Base-by-base conservation (phyloP, 495 filamentous ascomycete genomes). In the Xylaria grammica region DNA sequence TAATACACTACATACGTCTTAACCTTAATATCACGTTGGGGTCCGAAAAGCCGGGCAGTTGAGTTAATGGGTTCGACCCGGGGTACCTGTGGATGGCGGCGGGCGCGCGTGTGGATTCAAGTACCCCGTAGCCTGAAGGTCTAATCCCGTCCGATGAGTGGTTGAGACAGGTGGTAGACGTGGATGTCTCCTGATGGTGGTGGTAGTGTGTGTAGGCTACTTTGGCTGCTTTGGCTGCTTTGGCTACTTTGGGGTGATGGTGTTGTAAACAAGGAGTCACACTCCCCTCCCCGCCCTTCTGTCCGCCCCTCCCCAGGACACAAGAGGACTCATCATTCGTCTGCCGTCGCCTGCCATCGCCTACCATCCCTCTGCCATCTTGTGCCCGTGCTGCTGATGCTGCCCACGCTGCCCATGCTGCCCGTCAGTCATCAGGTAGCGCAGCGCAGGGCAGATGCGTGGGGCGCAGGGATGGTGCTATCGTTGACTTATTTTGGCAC, bases 141-240 rank as follows among this genome's bases (percentile, higher is more conserved):
- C 7, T 45, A 45, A 3, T 45, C 3, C 17, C 40, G 27, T 34
- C 4, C 5, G 4, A 36, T 42, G 13, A 49, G 51, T 48, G 61
- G 40, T 38, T 40, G 51, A 49, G 40, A 63, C 61, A 49, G 42
- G 38, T 20, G 32, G 20, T 60, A 69, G 69, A 74, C 71, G 71
- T 72, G 71, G 71, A 72, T 74, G 60, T 62, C 60, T 65, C 63
- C 67, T 70, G 71, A 58, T 74, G 71, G 71, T 69, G 72, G 67
- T 46, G 29, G 49, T 42, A 38, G 60, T 46, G 38, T 44, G 44
- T 46, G 20, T 32, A 22, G 38, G 45, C 29, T 29, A 19, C 46
- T 13, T 8, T 17, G 17, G 34, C 5, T 36, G 11, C 34, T 11
- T 5, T 36, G 11, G 34, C 11, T 36, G 34, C 11, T 36, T 5